phyloP scores from a whole-genome alignment of 805 yeast genomes.

The Cyberlindnera nakhonratchasimensis region DNA sequence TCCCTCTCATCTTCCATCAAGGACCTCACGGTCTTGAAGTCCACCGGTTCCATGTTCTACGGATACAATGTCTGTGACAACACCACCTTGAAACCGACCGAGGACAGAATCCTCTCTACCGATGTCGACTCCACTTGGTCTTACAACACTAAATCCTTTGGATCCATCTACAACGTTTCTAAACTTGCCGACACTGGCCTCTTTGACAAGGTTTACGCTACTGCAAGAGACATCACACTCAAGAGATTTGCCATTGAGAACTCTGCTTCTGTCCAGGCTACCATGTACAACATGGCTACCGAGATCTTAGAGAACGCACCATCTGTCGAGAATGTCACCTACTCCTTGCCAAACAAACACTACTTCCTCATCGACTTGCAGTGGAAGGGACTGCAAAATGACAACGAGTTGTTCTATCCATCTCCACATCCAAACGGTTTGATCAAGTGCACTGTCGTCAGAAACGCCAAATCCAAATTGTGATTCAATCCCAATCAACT shows the following conservation, averaged over 20 bases:
- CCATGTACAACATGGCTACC: conserved; percentile 90
- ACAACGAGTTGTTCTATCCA: conserved; percentile 85
- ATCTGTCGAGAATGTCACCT: conserved; percentile 60
- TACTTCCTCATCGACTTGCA: conserved; percentile 74
- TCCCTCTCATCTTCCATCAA: conserved; percentile 64
- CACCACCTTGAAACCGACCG: conserved; percentile 82
- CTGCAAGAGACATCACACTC: conserved; percentile 66
- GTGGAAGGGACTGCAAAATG: conserved; percentile 82
- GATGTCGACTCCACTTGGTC: conserved; percentile 75
- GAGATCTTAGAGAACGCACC: conserved; percentile 60
- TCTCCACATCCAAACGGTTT: conserved; percentile 90
- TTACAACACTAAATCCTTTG: conserved; percentile 50
- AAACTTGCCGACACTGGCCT: conserved; percentile 53
- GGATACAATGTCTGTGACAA: conserved; percentile 84
- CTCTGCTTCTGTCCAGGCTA: conserved; percentile 94
- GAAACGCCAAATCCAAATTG: conserved; percentile 56
- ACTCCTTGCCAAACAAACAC: conserved; percentile 87
- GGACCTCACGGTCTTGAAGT: conserved; percentile 80
- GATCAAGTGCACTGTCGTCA: conserved; percentile 82
- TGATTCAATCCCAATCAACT: too few species aligned
- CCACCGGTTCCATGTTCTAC: conserved; percentile 90
- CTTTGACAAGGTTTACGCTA: conserved; percentile 62
- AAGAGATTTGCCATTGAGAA: conserved; percentile 79
- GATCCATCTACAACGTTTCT: conserved; percentile 47
- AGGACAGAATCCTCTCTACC: conserved; percentile 83